These are phyloP conservation scores for Novakomyces olei DNA, from an alignment of 805 yeast genomes.

Conservation along the genomic window DNA sequence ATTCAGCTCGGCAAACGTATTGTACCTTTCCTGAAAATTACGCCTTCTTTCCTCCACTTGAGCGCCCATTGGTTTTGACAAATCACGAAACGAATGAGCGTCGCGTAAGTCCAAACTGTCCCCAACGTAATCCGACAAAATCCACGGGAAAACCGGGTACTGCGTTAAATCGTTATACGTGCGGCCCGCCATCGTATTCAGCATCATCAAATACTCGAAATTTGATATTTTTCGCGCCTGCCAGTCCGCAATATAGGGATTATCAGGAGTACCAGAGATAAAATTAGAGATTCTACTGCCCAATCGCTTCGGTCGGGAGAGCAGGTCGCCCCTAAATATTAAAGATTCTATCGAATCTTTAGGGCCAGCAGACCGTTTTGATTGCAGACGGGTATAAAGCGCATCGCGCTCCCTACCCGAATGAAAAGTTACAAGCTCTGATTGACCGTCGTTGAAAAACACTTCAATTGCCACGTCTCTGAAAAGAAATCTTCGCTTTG, in stretches of 20 bases:
- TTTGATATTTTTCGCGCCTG: slow-evolving; percentile 56
- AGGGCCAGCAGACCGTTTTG: not conserved
- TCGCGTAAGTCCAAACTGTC: slow-evolving; percentile 41
- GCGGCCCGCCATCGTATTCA: slow-evolving; percentile 71
- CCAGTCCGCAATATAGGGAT: slow-evolving; percentile 48
- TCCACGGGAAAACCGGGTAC: slow-evolving; percentile 85
- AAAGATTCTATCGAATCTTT: not conserved
- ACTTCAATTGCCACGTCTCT: slow-evolving; percentile 66
- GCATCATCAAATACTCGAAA: slow-evolving; percentile 55
- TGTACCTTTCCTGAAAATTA: slow-evolving; percentile 48
- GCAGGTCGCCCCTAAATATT: not conserved
- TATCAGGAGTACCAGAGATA: slow-evolving; percentile 18
- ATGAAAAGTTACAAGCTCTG: slow-evolving; percentile 44
- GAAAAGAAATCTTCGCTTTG: slow-evolving; percentile 52
- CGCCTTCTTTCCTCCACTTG: slow-evolving; percentile 38
- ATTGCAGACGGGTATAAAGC: no score
- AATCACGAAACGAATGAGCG: slow-evolving; percentile 44
- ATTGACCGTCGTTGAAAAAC: slow-evolving; percentile 51
- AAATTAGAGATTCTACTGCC: slow-evolving; percentile 26
- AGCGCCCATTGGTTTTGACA: slow-evolving; percentile 83
- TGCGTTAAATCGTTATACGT: slow-evolving; percentile 78
- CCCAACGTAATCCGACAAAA: slow-evolving; percentile 60
- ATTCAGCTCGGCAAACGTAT: slow-evolving; percentile 39
- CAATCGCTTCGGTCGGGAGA: slow-evolving; percentile 11
- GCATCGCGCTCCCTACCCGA: slow-evolving; percentile 31